Evolutionary conservation across 2,329 filamentous ascomycete genomes (phyloP).

Genomic region (Colletotrichum sp.): DNA sequence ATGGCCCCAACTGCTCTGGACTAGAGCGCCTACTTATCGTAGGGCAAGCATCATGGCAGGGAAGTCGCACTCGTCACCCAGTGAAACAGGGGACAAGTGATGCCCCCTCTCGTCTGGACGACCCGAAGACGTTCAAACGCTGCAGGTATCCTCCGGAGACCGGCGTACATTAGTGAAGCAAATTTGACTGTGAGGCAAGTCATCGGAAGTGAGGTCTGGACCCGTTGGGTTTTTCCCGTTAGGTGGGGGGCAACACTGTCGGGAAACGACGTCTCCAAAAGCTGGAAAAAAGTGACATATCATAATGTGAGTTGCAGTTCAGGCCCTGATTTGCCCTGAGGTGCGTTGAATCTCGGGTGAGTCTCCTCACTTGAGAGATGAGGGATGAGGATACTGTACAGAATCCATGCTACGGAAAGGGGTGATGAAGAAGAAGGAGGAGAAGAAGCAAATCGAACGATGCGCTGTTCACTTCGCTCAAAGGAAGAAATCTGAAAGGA

Average conservation of each 20-base stretch:
- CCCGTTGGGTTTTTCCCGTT: not conserved
- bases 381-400: not conserved
- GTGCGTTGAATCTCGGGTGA: not conserved
- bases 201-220: not conserved
- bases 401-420: not conserved
- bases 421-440: not conserved
- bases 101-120: not conserved
- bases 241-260: not conserved
- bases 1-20: not conserved
- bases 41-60: not conserved
- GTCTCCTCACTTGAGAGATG: not conserved
- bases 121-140: not conserved
- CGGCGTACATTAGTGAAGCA: not conserved
- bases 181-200: not conserved
- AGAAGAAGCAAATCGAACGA: not conserved
- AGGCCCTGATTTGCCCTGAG: not conserved
- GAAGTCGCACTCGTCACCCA: not conserved
- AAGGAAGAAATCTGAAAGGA: not conserved
- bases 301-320: not conserved
- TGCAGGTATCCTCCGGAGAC: constrained; percentile 2
- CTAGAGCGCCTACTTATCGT: not conserved
- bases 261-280: not conserved
- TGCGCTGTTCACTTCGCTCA: not conserved
- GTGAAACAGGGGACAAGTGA: constrained; percentile 12
- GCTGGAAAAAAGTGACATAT: not conserved